Evolutionary conservation across 306 rosid genomes (phyloP), one percentile per base, ranked within the genome.

Genomic region (Geum urbanum): DNA sequence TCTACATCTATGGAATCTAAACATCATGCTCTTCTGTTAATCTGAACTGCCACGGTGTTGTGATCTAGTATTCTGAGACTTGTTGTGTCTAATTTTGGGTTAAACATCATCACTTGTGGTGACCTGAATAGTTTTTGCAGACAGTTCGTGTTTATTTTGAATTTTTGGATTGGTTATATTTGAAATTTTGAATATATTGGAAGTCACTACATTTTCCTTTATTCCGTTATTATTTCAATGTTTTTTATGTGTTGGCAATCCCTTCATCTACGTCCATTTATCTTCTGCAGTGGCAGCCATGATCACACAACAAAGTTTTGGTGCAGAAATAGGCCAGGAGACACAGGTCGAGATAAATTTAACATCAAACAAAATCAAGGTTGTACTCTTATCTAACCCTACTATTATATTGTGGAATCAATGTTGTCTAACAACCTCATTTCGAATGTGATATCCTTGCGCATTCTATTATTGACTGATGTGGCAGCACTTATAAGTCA

Each of bases 281-380:
- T 78, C 66, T 79, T 60, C 62, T 87, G 82, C 96, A 94, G 98
- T 83, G 99, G 99, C 67, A 94, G 99, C 97, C 87, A 91, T 78
- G 97, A 94, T 86, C 99, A 94, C 72, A 88, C 96, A 57, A 94
- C 99, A 6, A 94, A 83, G 83, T 94, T 94, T 81, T 94, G 99
- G 97, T 88, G 97, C 79, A 80, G 99, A 86, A 88, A 94, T 75
- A 86, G 99, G 84, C 99, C 99, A 27, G 99, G 99, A 44, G 99
- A 94, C 86, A 83, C 84, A 58, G 86, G 78, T 37, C 96, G 92
- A 55, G 98, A 90, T 79, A 92, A 81, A 82, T 88, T 80, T 77
- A 87, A 80, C 83, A 78, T 76, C 75, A 90, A 85, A 67, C 78
- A 82, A 78, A 80, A 63, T 70, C 92, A 86, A 87, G 96, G 96